Percentiles rank a stretch among this genome's conserved stretches.
Conservation (phyloP, 192 early-diverging fungal genomes). For the Coemansia sp. region DNA sequence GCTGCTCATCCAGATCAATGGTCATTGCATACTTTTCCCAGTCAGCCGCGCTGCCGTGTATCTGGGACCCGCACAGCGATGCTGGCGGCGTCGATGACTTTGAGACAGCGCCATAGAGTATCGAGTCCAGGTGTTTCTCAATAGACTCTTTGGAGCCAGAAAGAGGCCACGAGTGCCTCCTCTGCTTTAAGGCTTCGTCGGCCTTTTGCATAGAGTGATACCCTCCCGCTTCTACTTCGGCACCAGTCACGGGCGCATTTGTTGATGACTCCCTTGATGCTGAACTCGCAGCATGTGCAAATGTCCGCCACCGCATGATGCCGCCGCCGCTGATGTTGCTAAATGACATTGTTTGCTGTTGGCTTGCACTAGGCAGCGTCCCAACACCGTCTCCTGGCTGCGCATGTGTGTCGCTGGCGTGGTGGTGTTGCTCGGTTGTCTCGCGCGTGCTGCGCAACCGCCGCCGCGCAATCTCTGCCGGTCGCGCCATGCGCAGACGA, state of each 20-base stretch:
- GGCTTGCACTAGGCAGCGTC: not conserved
- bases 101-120: not conserved
- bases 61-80: not conserved
- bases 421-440: not conserved
- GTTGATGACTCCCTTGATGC: not conserved
- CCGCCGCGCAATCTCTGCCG: conserved; percentile 16
- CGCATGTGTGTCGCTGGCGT: not conserved
- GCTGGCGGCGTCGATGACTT: not conserved
- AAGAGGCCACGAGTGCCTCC: conserved; percentile 10
- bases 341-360: not conserved
- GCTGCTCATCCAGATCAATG: conserved; percentile 3
- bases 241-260: not conserved
- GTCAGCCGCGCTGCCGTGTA: conserved; percentile 14
- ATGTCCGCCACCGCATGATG: conserved; percentile 2
- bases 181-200: not conserved
- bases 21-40: conserved; percentile 19
- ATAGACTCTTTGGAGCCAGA: not conserved
- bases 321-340: not conserved
- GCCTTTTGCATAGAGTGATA: not conserved
- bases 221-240: not conserved
- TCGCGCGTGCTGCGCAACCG: not conserved
- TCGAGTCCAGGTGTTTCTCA: not conserved
- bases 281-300: not conserved
- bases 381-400: not conserved
- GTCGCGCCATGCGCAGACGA: conserved; percentile 34